A percentile compares a stretch with the other conserved stretches of the same genome.
Conservation (phyloP, 352 stramenopile genomes). For the Phytophthora vignae region DNA sequence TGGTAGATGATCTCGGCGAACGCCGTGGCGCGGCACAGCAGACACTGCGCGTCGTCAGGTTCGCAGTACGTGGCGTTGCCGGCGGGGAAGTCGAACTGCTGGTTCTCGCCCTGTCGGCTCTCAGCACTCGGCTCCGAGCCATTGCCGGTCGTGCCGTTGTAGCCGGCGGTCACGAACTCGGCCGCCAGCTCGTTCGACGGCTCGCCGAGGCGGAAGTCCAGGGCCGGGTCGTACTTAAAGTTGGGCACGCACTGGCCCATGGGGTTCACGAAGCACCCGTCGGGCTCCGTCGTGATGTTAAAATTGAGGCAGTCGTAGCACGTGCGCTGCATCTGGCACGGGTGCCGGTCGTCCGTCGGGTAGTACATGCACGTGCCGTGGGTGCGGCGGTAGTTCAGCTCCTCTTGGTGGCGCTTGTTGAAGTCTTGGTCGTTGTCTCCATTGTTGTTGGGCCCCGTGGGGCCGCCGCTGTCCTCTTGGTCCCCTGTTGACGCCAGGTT, state of each 20-base stretch:
- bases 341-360: constrained; percentile 43
- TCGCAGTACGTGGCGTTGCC: constrained; percentile 46
- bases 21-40: constrained; percentile 37
- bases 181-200: constrained; percentile 34
- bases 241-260: constrained; percentile 25
- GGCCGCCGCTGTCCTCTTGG: constrained; percentile 1
- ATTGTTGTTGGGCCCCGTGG: constrained; percentile 2
- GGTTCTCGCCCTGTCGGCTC: constrained; percentile 18
- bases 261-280: constrained; percentile 50
- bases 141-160: constrained; percentile 23
- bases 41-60: constrained; percentile 46
- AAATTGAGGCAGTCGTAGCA: constrained; percentile 69
- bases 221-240: constrained; percentile 13
- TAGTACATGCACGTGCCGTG: constrained; percentile 53
- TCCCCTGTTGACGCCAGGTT: constrained; percentile 15
- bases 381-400: constrained; percentile 33
- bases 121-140: constrained; percentile 16
- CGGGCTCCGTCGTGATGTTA: constrained; percentile 40
- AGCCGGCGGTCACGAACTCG: constrained; percentile 32
- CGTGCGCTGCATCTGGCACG: constrained; percentile 48
- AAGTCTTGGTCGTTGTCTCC: constrained; percentile 4
- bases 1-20: constrained; percentile 57
- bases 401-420: background rate
- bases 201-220: constrained; percentile 43
- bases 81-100: constrained; percentile 43